Evolutionary conservation across 2,329 filamentous ascomycete genomes (phyloP).

Genomic region (Cladosporium sp.): DNA sequence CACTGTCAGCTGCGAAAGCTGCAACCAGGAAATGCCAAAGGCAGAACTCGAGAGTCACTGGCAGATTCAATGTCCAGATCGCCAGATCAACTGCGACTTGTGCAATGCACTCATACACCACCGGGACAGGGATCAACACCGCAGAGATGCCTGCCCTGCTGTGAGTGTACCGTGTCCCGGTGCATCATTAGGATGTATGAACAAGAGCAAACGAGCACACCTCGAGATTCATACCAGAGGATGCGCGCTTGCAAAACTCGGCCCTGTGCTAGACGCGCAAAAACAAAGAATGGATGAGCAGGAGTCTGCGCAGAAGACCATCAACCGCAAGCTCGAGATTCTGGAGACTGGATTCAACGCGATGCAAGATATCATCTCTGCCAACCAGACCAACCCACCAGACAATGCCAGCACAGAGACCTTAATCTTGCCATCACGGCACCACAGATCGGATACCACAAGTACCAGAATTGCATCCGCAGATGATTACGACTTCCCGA

Average conservation of each 20-base stretch:
- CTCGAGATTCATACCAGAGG: conserved; percentile 42
- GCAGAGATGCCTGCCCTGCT: conserved; percentile 44
- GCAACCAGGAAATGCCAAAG: conserved; percentile 55
- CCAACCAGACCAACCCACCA: conserved; percentile 13
- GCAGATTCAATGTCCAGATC: conserved; percentile 50
- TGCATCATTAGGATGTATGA: conserved; percentile 45
- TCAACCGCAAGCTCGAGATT: conserved; percentile 46
- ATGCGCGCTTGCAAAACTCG: conserved; percentile 50
- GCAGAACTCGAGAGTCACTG: conserved; percentile 51
- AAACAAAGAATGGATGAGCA: conserved; percentile 46
- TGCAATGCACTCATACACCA: conserved; percentile 45
- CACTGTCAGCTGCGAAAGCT: conserved; percentile 54
- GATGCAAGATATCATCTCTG: conserved; percentile 44
- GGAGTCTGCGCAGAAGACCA: conserved; percentile 44
- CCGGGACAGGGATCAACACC: conserved; percentile 44
- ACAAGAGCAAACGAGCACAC: conserved; percentile 40
- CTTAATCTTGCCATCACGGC: not conserved
- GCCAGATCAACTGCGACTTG: conserved; percentile 45
- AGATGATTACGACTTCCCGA: conserved; percentile 18
- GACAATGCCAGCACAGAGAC: conserved; percentile 25
- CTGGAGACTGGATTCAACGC: conserved; percentile 46
- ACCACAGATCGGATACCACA: conserved; percentile 7
- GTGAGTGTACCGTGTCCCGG: conserved; percentile 47
- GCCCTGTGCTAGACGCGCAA: conserved; percentile 46
- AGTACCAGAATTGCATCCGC: not conserved